Base-by-base conservation (phyloP, 768 basidiomycete species). In the Xerocomellus intermedius region DNA sequence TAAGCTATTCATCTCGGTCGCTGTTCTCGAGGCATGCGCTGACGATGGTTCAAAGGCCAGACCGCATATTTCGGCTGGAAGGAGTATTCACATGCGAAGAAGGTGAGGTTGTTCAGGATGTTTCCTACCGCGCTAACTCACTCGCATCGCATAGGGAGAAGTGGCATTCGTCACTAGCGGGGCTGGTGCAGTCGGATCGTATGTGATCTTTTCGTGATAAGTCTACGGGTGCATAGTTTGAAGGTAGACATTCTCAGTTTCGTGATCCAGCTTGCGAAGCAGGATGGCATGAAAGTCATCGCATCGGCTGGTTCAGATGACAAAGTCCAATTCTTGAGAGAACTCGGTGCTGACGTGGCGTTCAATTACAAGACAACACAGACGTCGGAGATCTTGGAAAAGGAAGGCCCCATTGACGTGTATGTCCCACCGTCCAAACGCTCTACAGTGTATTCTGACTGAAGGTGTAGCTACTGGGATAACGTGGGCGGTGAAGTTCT, bases 331-430 rank as follows among this genome's bases (percentile, higher is more conserved):
- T 86, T 79, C 62, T 69, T 86, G 69, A 77, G 77, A 46, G 75
- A 77, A 3, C 59, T 87, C n/a, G 88, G 86, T 1, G 81, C 82
- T 0, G 87, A 91, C 59, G 78, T 85, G 7, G 82, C 77, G 1
- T 89, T 88, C 74, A 88, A 90, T 67, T 89, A 87, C 72, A 87
- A 91, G 76, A 87, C 78, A 0, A 73, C 74, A 1, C 72, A 73
- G 44, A 82, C 80, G 0, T 62, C 61, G 1, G 80, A 84, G 12
- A 73, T 86, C 3, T 70, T 91, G 37, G 64, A 65, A 56, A 76
- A 76, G 54, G 77, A 88, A 59, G 86, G 85, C 2, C 81, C 79
- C 0, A 75, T 86, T 42, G 74, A 85, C 61, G 69, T 84, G 73
- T 82, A 38, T 22, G 8, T 36, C 33, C 14, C 33, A 35, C 21